These are phyloP conservation scores for Aspergillus fischeri DNA, from an alignment of 2,329 filamentous ascomycete species.

Conservation along the genomic window DNA sequence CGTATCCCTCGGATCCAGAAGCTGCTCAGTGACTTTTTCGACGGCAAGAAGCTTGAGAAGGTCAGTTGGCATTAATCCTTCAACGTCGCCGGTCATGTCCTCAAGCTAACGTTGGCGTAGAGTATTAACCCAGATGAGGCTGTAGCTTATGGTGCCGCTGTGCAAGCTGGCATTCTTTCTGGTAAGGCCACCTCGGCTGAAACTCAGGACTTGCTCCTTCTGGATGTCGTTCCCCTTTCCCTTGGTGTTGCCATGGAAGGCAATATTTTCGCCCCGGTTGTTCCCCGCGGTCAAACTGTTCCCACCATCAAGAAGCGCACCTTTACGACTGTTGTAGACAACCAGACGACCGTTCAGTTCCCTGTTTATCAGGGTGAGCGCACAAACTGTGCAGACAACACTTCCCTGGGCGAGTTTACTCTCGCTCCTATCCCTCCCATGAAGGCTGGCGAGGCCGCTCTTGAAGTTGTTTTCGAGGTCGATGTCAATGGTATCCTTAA, in stretches of 20 bases:
- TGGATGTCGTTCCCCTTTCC: conserved; percentile 94
- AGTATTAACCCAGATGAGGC: conserved; percentile 99
- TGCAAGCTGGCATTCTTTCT: conserved; percentile 97
- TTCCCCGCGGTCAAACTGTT: conserved; percentile 72
- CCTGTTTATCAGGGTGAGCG: conserved; percentile 94
- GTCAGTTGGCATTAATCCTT: conserved; percentile 19
- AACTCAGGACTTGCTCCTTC: conserved; percentile 86
- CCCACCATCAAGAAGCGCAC: conserved; percentile 80
- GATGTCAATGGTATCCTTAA: conserved; percentile 99
- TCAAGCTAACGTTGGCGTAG: conserved; percentile 15
- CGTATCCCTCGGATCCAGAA: conserved; percentile 99
- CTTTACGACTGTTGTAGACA: conserved; percentile 70
- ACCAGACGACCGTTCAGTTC: conserved; percentile 82
- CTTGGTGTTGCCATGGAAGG: conserved; percentile 99
- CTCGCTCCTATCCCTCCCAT: conserved; percentile 80
- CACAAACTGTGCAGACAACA: conserved; percentile 98
- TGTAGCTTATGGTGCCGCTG: conserved; percentile 96
- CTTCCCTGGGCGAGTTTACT: conserved; percentile 94
- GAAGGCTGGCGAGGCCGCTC: conserved; percentile 91
- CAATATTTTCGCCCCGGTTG: conserved; percentile 95
- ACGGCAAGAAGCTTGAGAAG: conserved; percentile 99
- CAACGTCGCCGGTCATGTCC: neutral
- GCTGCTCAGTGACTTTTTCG: conserved; percentile 97
- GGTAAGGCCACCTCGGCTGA: conserved; percentile 96
- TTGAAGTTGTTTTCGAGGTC: conserved; percentile 98